Base-by-base conservation (phyloP, 306 rosid genomes). In the Lupinus albus region DNA sequence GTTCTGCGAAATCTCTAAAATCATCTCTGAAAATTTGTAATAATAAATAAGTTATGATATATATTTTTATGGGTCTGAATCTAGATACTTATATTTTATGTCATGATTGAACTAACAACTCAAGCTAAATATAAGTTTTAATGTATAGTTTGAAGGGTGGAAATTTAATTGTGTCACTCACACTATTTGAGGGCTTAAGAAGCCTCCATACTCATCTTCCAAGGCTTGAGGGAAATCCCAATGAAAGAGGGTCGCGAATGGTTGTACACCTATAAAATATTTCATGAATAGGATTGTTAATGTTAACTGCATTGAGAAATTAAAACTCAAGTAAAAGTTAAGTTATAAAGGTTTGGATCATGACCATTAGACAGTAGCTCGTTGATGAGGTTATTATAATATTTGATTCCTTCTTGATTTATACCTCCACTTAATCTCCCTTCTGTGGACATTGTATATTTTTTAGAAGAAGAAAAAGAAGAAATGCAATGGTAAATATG, bases 191-290 rank as follows among this genome's bases (percentile, higher is more conserved):
- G 63, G 61, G 16, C 81, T 78, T 15, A 77, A 70, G 58, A 84
- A 84, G 14, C 89, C 89, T 4, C 80, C 78, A 18, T 77, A 87
- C 35, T 82, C 69, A 1, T 84, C 83, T 49, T 84, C 83, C 10
- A 84, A 68, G 13, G 78, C 65, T 76, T 84, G 87, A 6, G 89
- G 85, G 76, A 68, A 66, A 55, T 87, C 89, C 87, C 86, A 87
- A n/a, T 87, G 87, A 14, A 87, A 82, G 4, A 87, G 12, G 21
- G 87, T 84, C 41, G 67, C 87, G 70, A 44, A 87, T 1, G 82
- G 81, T 15, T 45, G n/a, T 0, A 79, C 0, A 14, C 85, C 87
- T 75, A 8, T 14, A 60, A 55, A 60, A 11, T 13, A 57, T 44
- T 54, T 25, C 42, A 70, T 6, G n/a, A 11, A 9, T 12, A 16